Conservation (phyloP, 2,329 filamentous ascomycete species). For the Penicillium sp. region DNA sequence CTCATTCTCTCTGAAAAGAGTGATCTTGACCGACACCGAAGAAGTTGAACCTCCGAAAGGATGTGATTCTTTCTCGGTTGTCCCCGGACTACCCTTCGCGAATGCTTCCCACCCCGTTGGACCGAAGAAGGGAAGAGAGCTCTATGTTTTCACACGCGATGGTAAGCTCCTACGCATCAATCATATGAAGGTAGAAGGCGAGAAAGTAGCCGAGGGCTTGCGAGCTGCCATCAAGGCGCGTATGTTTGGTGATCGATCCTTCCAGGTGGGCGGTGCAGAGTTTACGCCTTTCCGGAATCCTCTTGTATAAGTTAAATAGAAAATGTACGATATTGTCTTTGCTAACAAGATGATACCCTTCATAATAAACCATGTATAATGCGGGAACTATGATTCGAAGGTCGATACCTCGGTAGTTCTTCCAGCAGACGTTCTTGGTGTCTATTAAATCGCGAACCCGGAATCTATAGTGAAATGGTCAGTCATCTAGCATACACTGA, state of each 20-base stretch:
- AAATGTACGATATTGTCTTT: slow-evolving; percentile 15
- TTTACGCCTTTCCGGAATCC: slow-evolving; percentile 37
- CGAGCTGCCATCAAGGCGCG: slow-evolving; percentile 41
- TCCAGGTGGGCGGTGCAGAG: slow-evolving; percentile 24
- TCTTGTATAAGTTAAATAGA: slow-evolving; percentile 24
- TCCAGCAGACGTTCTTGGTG: too few species aligned
- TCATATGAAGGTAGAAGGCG: slow-evolving; percentile 43
- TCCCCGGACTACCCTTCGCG: slow-evolving; percentile 40
- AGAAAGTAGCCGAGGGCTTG: slow-evolving; percentile 35
- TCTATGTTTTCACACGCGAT: slow-evolving; percentile 41
- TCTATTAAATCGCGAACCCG: slow-evolving; percentile 30
- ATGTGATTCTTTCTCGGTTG: slow-evolving; percentile 26
- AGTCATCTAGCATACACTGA: too few species aligned
- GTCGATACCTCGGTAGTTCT: too few species aligned
- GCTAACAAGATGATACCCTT: slow-evolving; percentile 22
- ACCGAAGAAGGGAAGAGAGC: slow-evolving; percentile 24
- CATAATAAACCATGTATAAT: too few species aligned
- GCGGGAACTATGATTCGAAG: too few species aligned
- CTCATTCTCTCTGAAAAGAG: slow-evolving; percentile 31
- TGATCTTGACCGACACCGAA: slow-evolving; percentile 40
- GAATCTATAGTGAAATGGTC: too few species aligned
- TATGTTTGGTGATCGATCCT: slow-evolving; percentile 34
- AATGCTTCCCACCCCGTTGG: slow-evolving; percentile 27
- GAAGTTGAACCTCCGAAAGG: slow-evolving; percentile 29
- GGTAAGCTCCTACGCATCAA: slow-evolving; percentile 37